Evolutionary conservation across 2,329 filamentous ascomycete genomes (phyloP).

Genomic region (Aspergillus carbonarius): DNA sequence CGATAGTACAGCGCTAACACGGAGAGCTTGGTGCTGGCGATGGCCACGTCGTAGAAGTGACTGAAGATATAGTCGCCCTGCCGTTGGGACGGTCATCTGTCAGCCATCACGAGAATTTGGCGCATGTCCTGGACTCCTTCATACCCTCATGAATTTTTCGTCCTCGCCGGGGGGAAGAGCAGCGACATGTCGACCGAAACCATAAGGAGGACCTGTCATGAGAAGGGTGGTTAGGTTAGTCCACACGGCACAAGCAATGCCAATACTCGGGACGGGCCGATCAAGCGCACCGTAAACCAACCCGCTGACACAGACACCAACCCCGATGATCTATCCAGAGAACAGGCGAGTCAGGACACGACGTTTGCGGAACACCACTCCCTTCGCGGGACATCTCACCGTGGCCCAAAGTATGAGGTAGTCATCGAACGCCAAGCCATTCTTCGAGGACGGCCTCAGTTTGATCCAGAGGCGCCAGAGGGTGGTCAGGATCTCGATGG

Average conservation of each 20-base stretch:
- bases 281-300: constrained; percentile 13
- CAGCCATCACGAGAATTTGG: background rate
- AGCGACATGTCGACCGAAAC: constrained; percentile 14
- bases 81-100: background rate
- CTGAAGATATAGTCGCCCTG: constrained; percentile 20
- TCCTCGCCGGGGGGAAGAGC: constrained; percentile 8
- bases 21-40: constrained; percentile 17
- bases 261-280: background rate
- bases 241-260: background rate
- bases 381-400: constrained; percentile 4
- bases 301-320: constrained; percentile 14
- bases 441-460: constrained; percentile 3
- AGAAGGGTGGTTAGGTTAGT: background rate
- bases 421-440: constrained; percentile 14
- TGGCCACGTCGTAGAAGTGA: constrained; percentile 17
- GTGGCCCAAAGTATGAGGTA: constrained; percentile 16
- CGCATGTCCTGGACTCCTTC: background rate
- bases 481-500: constrained; percentile 14
- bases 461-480: constrained; percentile 15
- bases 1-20: constrained; percentile 17
- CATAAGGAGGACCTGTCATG: constrained; percentile 16
- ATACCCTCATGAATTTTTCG: constrained; percentile 13
- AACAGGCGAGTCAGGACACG: background rate
- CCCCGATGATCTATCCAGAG: constrained; percentile 5
- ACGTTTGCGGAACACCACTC: background rate